Base-by-base conservation (phyloP, 2,329 filamentous ascomycete species). In the Scleromitrula shiraiana region DNA sequence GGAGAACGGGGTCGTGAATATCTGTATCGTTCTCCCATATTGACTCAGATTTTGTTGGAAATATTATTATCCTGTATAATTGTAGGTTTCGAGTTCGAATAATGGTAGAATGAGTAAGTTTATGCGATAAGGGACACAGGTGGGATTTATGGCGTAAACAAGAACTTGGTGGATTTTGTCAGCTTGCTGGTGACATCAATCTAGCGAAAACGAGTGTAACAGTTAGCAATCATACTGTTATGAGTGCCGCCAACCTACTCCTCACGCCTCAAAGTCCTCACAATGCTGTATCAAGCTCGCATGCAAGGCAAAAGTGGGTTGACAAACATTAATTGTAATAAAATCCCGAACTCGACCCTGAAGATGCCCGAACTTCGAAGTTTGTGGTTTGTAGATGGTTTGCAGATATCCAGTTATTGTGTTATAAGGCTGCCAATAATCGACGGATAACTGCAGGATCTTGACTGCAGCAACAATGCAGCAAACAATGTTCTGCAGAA, bases 1-100 rank as follows among this genome's bases (percentile, higher is more conserved):
- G 68, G 68, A 49, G 74, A 70, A 52, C 73, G 68, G 50, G 68
- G 68, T 51, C 70, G 62, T 43, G 63, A 49, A 46, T 70, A 67
- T 53, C 64, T 62, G 49, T 69, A 70, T 54, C 64, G 60, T 58
- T 77, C 73, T 44, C 68, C 60, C 74, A 77, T 77, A 36, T 52
- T 65, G 61, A 26, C 12, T 24, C n/a, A n/a, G n/a, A 14, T 26
- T 19, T 33, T 19, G 57, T 33, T 49, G 41, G 15, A 32, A 26
- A 3, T 12, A 20, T 22, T 27, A 41, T 47, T 20, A 15, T n/a
- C n/a, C 8, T 40, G 7, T 15, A 17, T 24, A 7, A n/a, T 12
- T 26, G 19, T 20, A 19, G 24, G 32, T 5, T 32, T 12, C 22
- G 32, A 5, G n/a, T 24, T 33, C 27, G 43, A 19, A n/a, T 33